Evolutionary conservation across 441 rosid species (phyloP).

Genomic region (Eugenia klotzschiana): DNA sequence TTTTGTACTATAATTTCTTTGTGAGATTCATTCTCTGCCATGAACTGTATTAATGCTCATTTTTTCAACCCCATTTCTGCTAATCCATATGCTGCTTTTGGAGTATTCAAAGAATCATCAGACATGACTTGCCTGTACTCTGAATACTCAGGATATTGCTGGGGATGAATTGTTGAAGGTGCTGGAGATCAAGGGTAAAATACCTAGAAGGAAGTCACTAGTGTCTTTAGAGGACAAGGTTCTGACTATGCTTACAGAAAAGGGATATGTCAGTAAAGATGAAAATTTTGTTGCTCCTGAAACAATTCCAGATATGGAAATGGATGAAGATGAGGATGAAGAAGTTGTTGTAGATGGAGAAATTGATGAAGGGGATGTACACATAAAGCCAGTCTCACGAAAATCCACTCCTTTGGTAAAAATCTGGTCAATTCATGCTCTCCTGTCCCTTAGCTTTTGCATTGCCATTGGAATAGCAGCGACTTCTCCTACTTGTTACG

Average conservation of each 20-base stretch:
- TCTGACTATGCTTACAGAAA: constrained; percentile 61
- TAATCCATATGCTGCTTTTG: neutral
- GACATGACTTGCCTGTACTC: neutral
- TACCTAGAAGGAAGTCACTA: constrained; percentile 86
- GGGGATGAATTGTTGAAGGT: constrained; percentile 64
- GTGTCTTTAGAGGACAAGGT: constrained; percentile 73
- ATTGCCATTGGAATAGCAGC: neutral
- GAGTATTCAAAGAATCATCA: neutral
- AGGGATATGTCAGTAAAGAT: constrained; percentile 72
- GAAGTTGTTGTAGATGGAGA: constrained; percentile 97
- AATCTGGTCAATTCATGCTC: constrained; percentile 1
- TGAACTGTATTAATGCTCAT: neutral
- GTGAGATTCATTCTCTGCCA: neutral
- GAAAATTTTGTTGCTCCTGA: constrained; percentile 36
- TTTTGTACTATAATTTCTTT: neutral
- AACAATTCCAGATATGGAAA: constrained; percentile 47
- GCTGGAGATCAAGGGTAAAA: constrained; percentile 68
- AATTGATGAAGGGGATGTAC: constrained; percentile 97
- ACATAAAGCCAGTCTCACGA: constrained; percentile 69
- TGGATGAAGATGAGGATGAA: constrained; percentile 96
- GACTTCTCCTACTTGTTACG: neutral
- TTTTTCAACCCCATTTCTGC: neutral
- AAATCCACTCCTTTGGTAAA: constrained; percentile 62
- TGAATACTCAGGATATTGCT: constrained; percentile 56
- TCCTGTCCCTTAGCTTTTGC: neutral